These are phyloP conservation scores for Sclerotinia borealis DNA, from an alignment of 2,329 filamentous ascomycete species.

Conservation along the genomic window DNA sequence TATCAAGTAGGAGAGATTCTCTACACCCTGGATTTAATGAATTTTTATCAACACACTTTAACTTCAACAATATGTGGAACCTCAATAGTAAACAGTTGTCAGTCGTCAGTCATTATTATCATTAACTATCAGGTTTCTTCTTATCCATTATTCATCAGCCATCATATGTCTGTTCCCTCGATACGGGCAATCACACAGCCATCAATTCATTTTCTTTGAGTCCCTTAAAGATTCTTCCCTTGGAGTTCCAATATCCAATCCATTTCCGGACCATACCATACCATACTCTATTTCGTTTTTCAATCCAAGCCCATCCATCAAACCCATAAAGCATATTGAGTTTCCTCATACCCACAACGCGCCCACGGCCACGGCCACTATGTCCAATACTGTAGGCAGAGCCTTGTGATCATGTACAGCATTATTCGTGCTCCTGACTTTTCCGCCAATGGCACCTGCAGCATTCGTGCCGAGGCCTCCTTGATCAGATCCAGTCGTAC, in stretches of 20 bases:
- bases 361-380: background rate
- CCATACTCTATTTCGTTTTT: background rate
- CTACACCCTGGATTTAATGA: too few relatives aligned
- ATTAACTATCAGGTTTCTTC: background rate
- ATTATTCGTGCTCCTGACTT: constrained; percentile 19
- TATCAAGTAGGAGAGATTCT: too few relatives aligned
- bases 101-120: background rate
- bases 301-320: background rate
- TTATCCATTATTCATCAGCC: background rate
- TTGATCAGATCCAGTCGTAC: constrained; percentile 2
- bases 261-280: background rate
- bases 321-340: background rate
- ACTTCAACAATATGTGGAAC: too few relatives aligned
- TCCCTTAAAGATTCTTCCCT: background rate
- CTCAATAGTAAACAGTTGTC: too few relatives aligned
- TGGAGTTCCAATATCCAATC: background rate
- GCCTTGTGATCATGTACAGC: constrained; percentile 17
- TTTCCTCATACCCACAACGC: background rate
- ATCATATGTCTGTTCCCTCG: background rate
- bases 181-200: background rate
- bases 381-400: background rate
- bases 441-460: constrained; percentile 20
- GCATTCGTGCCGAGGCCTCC: constrained; percentile 15
- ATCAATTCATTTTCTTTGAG: background rate
- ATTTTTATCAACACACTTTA: too few relatives aligned